Percentiles rank a stretch among this genome's conserved stretches.
These are phyloP conservation scores for Tulasnella calospora DNA, from an alignment of 768 basidiomycete species.

Conservation along the genomic window DNA sequence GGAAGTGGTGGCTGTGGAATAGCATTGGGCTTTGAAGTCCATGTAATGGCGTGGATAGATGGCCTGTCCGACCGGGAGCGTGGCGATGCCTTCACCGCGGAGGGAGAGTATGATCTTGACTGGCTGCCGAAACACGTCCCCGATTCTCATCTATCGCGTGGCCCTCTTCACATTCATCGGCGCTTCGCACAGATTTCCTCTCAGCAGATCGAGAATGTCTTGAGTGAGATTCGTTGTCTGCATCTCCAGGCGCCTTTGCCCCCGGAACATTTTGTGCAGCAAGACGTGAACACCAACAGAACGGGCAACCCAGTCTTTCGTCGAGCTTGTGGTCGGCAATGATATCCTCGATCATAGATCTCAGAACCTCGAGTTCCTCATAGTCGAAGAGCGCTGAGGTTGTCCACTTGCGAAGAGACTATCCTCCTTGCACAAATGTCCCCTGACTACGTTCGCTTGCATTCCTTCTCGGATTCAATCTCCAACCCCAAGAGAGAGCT, in stretches of 20 bases:
- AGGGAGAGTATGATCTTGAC: neutral
- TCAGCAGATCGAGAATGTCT: neutral
- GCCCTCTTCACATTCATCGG: neutral
- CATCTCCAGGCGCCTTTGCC: neutral
- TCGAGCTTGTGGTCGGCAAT: neutral
- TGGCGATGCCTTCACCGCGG: neutral
- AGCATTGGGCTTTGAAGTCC: too few species aligned
- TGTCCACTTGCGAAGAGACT: neutral
- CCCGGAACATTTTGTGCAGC: neutral
- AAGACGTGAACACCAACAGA: neutral
- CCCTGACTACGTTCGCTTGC: neutral
- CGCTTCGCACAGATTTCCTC: neutral
- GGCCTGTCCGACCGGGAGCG: too few species aligned
- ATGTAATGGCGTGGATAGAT: too few species aligned
- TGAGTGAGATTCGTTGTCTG: neutral
- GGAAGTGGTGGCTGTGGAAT: too few species aligned
- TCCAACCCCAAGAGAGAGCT: slow-evolving; percentile 42
- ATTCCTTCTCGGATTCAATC: slow-evolving; percentile 33
- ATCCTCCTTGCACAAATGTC: neutral
- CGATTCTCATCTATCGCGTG: neutral
- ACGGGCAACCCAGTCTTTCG: neutral
- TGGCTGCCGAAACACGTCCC: neutral
- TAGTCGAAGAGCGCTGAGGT: neutral
- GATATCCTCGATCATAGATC: neutral
- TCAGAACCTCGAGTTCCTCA: neutral